Conservation (phyloP, 768 basidiomycete species). For the Aureoboletus auriporus region DNA sequence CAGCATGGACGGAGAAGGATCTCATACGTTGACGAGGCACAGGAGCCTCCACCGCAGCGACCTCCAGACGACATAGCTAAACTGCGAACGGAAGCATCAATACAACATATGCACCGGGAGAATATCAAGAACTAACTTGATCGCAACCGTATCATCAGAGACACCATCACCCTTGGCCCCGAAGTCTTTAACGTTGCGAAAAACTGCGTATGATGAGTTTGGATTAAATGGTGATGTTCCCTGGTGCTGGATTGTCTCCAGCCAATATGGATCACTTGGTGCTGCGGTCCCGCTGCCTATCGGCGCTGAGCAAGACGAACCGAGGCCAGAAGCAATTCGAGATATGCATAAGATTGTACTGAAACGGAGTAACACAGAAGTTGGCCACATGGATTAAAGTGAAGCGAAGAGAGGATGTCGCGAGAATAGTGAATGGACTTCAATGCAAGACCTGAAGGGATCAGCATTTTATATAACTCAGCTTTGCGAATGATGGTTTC, state of each 20-base stretch:
- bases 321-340: slow-evolving; percentile 31
- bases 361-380: slow-evolving; percentile 5
- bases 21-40: slow-evolving; percentile 47
- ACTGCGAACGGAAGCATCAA: slow-evolving; percentile 31
- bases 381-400: slow-evolving; percentile 7
- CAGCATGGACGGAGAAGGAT: background rate
- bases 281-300: slow-evolving; percentile 47
- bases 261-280: slow-evolving; percentile 52
- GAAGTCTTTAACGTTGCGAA: slow-evolving; percentile 68
- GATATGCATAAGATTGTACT: slow-evolving; percentile 1
- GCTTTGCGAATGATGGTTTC: background rate
- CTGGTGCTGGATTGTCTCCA: slow-evolving; percentile 66
- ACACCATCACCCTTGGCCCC: slow-evolving; percentile 60
- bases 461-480: slow-evolving; percentile 12
- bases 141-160: slow-evolving; percentile 72
- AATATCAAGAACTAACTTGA: slow-evolving; percentile 43
- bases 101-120: background rate
- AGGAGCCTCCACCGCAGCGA: slow-evolving; percentile 54
- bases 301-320: slow-evolving; percentile 44
- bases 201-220: slow-evolving; percentile 53
- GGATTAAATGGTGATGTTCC: slow-evolving; percentile 66
- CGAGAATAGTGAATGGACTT: background rate
- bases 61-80: slow-evolving; percentile 56
- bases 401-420: background rate
- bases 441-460: background rate